Evolutionary conservation across 495 filamentous ascomycete genomes (phyloP), one percentile per base, ranked within the genome.

Genomic region (Cetradonia linearis): DNA sequence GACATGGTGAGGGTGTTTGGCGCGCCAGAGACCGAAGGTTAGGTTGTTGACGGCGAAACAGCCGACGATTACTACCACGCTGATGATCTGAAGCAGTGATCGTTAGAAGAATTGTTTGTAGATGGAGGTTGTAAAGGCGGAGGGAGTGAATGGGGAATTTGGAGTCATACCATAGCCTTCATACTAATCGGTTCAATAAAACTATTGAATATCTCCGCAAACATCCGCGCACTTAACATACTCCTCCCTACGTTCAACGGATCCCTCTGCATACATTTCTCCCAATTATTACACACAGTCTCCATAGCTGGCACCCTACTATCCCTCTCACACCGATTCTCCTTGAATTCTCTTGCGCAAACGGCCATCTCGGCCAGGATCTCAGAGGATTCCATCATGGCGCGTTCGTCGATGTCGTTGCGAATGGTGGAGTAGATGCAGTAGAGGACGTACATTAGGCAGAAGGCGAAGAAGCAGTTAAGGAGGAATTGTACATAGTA

Each of bases 401-500:
- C 81, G 16, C 84, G 84, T 46, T 85, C 78, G 58, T 85, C 75
- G 20, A 98, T 83, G 68, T 98, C 93, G 27, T 78, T 72, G 3
- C 82, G 83, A 48, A 98, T 82, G 7, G 88, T 83, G 25, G 76
- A 69, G 65, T 86, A 80, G 70, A 91, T 81, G 18, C 77, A 76
- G 66, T 83, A 88, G 36, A 90, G 73, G n/a, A 86, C 74, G 69
- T 85, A 91, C 23, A 92, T 75, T 11, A 83, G 75, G 11, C 83
- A 71, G 44, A 78, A 73, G 11, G 89, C 79, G 5, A 95, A 74
- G 62, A 86, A 77, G 61, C 88, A 62, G 68, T 96, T 96, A 67
- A 95, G 83, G 10, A 80, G 70, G 44, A 96, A 77, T 63, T 92
- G 88, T 14, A 89, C 74, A 80, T 91, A 98, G 70, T 82, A 86